Evolutionary conservation across 1,284 basidiomycete species (phyloP), one percentile per base, ranked within the genome.

Genomic region (Polyporus tsugae): DNA sequence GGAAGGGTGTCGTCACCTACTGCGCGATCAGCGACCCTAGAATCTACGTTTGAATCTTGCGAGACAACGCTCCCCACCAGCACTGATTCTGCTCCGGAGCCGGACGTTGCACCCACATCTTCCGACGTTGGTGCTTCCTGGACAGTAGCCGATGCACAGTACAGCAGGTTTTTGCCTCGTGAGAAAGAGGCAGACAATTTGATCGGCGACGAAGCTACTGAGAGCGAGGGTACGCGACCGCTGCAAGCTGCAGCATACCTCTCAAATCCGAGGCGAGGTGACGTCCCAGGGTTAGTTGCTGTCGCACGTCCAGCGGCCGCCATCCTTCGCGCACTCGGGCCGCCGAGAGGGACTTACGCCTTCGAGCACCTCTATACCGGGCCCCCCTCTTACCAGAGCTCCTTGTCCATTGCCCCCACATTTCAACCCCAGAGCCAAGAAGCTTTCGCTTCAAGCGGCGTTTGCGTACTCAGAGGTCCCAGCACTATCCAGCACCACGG

Each of bases 271-370:
- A 22, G 19, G 4, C 29, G 3, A 57, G 1, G 35, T n/a, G 35
- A 38, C 7, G 33, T 38, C 17, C 19, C 17, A 36, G 55, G 29
- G 19, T 15, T 22, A 4, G 35, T 19, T 57, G 17, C 55, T 22
- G 35, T 38, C 6, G 17, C 55, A 11, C 55, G 55, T 13, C 55
- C 55, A 11, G 55, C 55, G 6, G 55, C 55, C 7, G 55, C 55
- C 4, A 57, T 57, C 55, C 55, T 57, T 36, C 55, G 55, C 38
- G 55, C 55, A 2, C 55, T 57, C n/a, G 35, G 55, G 33, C 55
- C 55, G 35, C 35, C 55, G 17, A 57, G 19, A 38, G 55, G 55
- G 35, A n/a, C 15, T 10, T 57, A 57, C 17, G 19, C 35, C 5
- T 19, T 36, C 7, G 55, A 36, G 6, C 13, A 33, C 29, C 52